Conservation (phyloP, 2,329 filamentous ascomycete species). For the Fusarium sp. region DNA sequence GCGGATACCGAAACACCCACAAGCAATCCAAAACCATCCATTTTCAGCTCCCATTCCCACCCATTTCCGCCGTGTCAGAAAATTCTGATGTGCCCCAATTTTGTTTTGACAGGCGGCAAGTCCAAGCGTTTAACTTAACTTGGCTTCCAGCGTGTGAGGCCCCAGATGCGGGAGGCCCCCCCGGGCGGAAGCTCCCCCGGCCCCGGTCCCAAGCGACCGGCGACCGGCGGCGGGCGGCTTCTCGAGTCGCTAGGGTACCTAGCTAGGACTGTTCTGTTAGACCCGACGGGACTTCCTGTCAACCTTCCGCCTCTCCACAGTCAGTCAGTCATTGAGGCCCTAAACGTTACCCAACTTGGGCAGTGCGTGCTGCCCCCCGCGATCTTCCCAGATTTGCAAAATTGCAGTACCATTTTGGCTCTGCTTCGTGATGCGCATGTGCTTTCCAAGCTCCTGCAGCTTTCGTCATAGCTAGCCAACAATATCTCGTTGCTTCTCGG, state of each 20-base stretch:
- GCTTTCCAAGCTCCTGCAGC: slow-evolving; percentile 19
- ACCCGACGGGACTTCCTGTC: not conserved
- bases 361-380: slow-evolving; percentile 2
- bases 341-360: slow-evolving; percentile 9
- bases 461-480: slow-evolving; percentile 28
- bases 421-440: slow-evolving; percentile 26
- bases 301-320: slow-evolving; percentile 24
- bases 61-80: slow-evolving; percentile 36
- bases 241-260: slow-evolving; percentile 18
- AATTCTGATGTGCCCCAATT: slow-evolving; percentile 31
- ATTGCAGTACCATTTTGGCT: slow-evolving; percentile 8
- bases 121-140: slow-evolving; percentile 32
- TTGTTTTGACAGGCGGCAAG: slow-evolving; percentile 34
- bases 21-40: not conserved
- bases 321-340: slow-evolving; percentile 12
- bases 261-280: not conserved
- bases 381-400: slow-evolving; percentile 6
- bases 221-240: slow-evolving; percentile 22
- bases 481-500: slow-evolving; percentile 26
- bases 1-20: not conserved
- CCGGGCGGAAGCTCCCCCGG: slow-evolving; percentile 34
- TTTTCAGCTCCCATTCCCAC: not conserved
- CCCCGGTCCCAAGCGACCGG: slow-evolving; percentile 30
- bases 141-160: slow-evolving; percentile 6
- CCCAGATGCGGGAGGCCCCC: slow-evolving; percentile 36